phyloP scores from a whole-genome alignment of 148 eudicot genomes.

The Fallopia convolvulus region DNA sequence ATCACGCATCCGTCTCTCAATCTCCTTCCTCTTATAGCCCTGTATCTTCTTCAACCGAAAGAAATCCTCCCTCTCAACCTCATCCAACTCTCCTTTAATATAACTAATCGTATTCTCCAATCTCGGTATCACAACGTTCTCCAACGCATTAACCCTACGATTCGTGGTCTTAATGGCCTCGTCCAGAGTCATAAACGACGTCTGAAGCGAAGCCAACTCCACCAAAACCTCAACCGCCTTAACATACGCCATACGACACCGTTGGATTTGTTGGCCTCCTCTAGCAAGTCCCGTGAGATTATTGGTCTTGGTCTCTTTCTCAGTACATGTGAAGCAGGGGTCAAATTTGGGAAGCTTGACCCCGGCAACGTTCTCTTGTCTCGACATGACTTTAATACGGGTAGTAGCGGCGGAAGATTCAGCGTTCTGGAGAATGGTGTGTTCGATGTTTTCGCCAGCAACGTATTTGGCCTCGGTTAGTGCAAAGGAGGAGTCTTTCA shows the following conservation, averaged over 20 bases:
- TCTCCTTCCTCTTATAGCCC: constrained; percentile 73
- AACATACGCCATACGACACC: constrained; percentile 50
- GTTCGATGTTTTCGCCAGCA: constrained; percentile 74
- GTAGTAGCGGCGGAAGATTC: too few species aligned
- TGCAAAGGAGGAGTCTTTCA: constrained; percentile 60
- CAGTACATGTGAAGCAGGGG: constrained; percentile 30
- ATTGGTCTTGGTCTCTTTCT: constrained; percentile 59
- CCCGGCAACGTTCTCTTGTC: constrained; percentile 60
- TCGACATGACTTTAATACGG: too few species aligned
- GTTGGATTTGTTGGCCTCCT: constrained; percentile 75
- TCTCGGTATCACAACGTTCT: constrained; percentile 77
- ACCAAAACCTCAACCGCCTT: constrained; percentile 77
- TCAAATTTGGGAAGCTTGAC: constrained; percentile 75
- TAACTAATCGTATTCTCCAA: constrained; percentile 69
- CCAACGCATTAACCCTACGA: constrained; percentile 80
- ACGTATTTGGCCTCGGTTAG: constrained; percentile 73
- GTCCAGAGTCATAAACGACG: constrained; percentile 83
- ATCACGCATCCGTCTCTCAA: constrained; percentile 45
- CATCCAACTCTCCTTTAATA: constrained; percentile 86
- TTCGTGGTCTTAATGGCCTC: constrained; percentile 88
- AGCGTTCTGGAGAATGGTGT: constrained; percentile 33
- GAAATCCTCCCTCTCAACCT: constrained; percentile 83
- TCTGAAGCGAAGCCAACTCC: constrained; percentile 82
- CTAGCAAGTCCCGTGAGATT: constrained; percentile 69
- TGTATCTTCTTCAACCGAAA: constrained; percentile 89